phyloP scores from a whole-genome alignment of 2,329 filamentous ascomycete genomes.

The Penicillium sp. region DNA sequence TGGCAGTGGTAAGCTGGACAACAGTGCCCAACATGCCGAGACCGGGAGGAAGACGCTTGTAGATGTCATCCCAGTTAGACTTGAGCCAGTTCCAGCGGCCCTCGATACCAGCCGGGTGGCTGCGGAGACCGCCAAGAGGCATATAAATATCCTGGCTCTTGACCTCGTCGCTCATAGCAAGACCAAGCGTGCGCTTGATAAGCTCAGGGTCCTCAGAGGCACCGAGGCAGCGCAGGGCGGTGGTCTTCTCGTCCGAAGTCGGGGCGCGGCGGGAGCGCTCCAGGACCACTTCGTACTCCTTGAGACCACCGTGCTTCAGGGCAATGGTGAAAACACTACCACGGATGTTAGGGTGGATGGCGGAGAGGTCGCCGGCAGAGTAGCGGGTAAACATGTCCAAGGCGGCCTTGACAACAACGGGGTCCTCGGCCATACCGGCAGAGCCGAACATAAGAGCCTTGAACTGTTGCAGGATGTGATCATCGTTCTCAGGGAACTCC shows the following conservation, averaged over 20 bases:
- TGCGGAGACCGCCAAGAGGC: conserved; percentile 74
- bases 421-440: conserved; percentile 77
- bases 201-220: conserved; percentile 74
- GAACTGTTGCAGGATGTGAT: conserved; percentile 90
- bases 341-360: conserved; percentile 89
- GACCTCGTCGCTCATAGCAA: conserved; percentile 76
- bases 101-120: conserved; percentile 73
- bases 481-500: conserved; percentile 80
- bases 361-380: conserved; percentile 71
- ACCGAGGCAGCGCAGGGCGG: conserved; percentile 79
- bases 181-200: conserved; percentile 74
- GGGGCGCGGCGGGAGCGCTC: conserved; percentile 72
- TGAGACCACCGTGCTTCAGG: conserved; percentile 77
- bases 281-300: conserved; percentile 78
- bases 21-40: conserved; percentile 82
- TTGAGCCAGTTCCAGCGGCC: conserved; percentile 82
- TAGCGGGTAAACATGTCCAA: conserved; percentile 91
- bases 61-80: conserved; percentile 82
- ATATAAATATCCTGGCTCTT: conserved; percentile 95
- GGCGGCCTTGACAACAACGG: conserved; percentile 73
- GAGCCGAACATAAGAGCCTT: conserved; percentile 86
- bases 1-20: conserved; percentile 76
- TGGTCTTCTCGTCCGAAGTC: conserved; percentile 87
- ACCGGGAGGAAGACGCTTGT: conserved; percentile 78
- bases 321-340: conserved; percentile 83